Conservation (phyloP, 192 early-diverging fungal genomes). For the Gryganskiella cystojenkinii region DNA sequence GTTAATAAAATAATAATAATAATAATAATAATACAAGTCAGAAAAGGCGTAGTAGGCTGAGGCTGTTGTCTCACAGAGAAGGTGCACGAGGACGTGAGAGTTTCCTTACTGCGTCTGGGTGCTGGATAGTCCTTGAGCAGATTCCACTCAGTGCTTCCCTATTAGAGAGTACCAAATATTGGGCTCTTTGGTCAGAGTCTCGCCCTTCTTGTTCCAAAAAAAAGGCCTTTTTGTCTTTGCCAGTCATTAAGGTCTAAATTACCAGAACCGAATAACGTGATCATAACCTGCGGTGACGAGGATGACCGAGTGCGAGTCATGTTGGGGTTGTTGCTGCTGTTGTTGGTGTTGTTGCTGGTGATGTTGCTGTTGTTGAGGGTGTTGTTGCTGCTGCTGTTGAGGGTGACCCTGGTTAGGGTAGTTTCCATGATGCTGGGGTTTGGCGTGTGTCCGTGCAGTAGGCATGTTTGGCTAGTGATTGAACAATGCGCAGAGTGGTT, state of each 20-base stretch:
- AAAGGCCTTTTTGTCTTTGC: not conserved
- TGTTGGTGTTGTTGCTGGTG: constrained; percentile 50
- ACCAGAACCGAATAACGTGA: constrained; percentile 77
- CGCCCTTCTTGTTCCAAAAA: not conserved
- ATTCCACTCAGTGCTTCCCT: constrained; percentile 74
- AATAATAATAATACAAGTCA: too few species aligned
- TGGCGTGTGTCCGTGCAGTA: constrained; percentile 35
- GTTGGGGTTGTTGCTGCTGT: constrained; percentile 58
- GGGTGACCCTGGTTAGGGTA: constrained; percentile 25
- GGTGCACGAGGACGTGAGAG: not conserved
- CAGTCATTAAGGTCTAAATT: not conserved
- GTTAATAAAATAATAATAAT: not conserved
- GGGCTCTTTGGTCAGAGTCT: not conserved
- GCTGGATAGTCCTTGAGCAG: constrained; percentile 78
- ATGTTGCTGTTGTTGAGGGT: constrained; percentile 31
- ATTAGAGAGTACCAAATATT: not conserved
- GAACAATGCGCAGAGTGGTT: not conserved
- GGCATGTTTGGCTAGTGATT: constrained; percentile 15
- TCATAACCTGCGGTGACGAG: constrained; percentile 85
- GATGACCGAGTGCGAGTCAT: constrained; percentile 66
- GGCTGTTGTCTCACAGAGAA: not conserved
- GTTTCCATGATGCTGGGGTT: constrained; percentile 40
- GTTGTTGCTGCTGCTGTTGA: constrained; percentile 37
- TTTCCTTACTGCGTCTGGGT: constrained; percentile 77
- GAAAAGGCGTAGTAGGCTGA: not conserved